A percentile compares a stretch with the other conserved stretches of the same genome.
These are phyloP conservation scores for Aspergillus bertholletiae DNA, from an alignment of 495 filamentous ascomycete species.

Conservation along the genomic window DNA sequence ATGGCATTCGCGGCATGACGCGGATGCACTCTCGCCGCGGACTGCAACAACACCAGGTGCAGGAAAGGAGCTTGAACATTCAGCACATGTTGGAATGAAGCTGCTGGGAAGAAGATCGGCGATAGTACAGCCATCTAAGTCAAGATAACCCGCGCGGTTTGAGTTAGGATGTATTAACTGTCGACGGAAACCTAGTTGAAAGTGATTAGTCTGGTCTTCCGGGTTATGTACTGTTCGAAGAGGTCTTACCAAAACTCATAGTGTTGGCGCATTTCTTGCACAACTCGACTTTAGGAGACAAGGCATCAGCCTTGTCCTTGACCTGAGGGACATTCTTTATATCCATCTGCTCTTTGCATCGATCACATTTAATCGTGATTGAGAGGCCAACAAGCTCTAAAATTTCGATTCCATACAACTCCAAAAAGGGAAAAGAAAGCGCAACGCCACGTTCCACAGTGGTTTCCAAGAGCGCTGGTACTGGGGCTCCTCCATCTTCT, in stretches of 20 bases:
- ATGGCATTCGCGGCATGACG: conserved; percentile 80
- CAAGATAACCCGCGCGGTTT: conserved; percentile 76
- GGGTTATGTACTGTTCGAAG: background rate
- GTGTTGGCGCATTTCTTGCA: conserved; percentile 77
- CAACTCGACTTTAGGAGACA: conserved; percentile 36
- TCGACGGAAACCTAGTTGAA: conserved; percentile 55
- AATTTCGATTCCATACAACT: conserved; percentile 78
- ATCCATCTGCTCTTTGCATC: conserved; percentile 77
- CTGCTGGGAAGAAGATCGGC: conserved; percentile 78
- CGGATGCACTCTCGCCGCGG: conserved; percentile 70
- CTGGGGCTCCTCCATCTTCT: conserved; percentile 40
- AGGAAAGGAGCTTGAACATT: conserved; percentile 69
- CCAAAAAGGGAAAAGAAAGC: conserved; percentile 77
- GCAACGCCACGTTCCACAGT: conserved; percentile 61
- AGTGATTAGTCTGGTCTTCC: background rate
- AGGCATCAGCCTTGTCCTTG: conserved; percentile 30
- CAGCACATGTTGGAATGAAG: conserved; percentile 77
- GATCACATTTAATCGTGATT: conserved; percentile 75
- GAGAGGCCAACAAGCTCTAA: conserved; percentile 68
- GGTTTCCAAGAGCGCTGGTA: conserved; percentile 26
- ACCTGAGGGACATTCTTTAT: conserved; percentile 59
- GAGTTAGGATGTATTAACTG: conserved; percentile 77
- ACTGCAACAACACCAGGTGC: conserved; percentile 65
- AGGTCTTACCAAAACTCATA: conserved; percentile 52
- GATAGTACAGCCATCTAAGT: conserved; percentile 73